phyloP scores from a whole-genome alignment of 1,284 basidiomycete genomes.

The Ustilago loliicola region DNA sequence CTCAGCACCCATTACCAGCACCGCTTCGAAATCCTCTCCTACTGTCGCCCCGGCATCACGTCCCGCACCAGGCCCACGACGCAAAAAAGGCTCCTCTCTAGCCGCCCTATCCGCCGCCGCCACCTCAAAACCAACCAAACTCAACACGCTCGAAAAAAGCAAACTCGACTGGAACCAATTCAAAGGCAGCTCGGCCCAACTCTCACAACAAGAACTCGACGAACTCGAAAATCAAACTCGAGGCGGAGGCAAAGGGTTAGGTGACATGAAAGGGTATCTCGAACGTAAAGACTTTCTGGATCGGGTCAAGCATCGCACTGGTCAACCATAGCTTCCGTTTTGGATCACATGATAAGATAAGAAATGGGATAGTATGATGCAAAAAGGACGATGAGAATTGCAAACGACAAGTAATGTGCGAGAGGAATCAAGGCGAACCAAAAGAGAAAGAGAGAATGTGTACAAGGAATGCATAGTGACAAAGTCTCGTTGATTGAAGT shows the following conservation, averaged over 20 bases:
- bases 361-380: not conserved
- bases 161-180: conserved; percentile 67
- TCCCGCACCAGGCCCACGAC: conserved; percentile 31
- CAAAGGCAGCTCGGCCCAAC: conserved; percentile 33
- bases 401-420: conserved; percentile 3
- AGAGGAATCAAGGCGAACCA: not conserved
- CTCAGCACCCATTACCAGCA: not conserved
- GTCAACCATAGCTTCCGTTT: conserved; percentile 9
- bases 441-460: not conserved
- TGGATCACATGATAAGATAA: conserved; percentile 19
- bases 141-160: conserved; percentile 69
- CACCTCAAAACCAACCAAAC: conserved; percentile 55
- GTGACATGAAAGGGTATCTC: conserved; percentile 67
- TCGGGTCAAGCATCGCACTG: conserved; percentile 58
- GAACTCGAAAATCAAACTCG: conserved; percentile 68
- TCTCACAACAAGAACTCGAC: conserved; percentile 60
- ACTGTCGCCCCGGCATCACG: conserved; percentile 13
- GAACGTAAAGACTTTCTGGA: conserved; percentile 67
- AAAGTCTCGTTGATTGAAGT: not conserved
- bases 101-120: conserved; percentile 49
- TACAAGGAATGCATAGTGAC: not conserved
- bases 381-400: conserved; percentile 1
- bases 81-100: conserved; percentile 54
- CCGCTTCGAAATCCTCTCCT: not conserved
- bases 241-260: conserved; percentile 63